A percentile compares a stretch with the other conserved stretches of the same genome.
phyloP scores from a whole-genome alignment of 345 rosid genomes.

The Hibiscus tridactylites region DNA sequence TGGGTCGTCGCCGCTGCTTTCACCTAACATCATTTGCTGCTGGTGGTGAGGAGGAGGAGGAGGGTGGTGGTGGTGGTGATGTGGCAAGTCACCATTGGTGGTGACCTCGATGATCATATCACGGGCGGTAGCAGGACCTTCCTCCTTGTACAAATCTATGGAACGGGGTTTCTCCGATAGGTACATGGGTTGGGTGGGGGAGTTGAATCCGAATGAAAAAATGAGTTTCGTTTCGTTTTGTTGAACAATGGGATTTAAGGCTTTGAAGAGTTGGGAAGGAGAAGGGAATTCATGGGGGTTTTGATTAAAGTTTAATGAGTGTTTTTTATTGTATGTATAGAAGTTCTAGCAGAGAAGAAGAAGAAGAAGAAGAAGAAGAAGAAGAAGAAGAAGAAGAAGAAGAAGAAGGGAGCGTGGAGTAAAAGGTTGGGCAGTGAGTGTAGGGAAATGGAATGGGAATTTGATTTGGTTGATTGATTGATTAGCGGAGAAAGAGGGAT shows the following conservation, averaged over 20 bases:
- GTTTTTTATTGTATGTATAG: not conserved
- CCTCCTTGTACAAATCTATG: constrained; percentile 70
- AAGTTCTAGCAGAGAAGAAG: not conserved
- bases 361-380: not conserved
- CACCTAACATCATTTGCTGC: constrained; percentile 62
- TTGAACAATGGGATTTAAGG: not conserved
- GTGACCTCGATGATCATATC: constrained; percentile 82
- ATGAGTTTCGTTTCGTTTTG: not conserved
- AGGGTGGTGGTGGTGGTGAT: constrained; percentile 27
- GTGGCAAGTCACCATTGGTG: constrained; percentile 52
- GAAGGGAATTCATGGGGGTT: constrained; percentile 1
- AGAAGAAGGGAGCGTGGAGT: constrained; percentile 19
- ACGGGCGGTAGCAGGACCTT: constrained; percentile 29
- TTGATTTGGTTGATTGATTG: not conserved
- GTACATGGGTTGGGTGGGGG: constrained; percentile 37
- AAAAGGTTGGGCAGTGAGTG: constrained; percentile 16
- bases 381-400: not conserved
- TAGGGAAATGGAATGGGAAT: not conserved
- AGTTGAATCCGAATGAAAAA: not conserved
- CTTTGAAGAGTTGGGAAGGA: constrained; percentile 5
- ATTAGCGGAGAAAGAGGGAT: not conserved
- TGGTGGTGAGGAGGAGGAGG: too few species aligned
- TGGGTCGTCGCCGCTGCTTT: constrained; percentile 71
- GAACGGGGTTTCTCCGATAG: constrained; percentile 75
- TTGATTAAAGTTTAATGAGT: not conserved